Evolutionary conservation across 2,329 filamentous ascomycete genomes (phyloP).

Genomic region (Fusarium multiceps): DNA sequence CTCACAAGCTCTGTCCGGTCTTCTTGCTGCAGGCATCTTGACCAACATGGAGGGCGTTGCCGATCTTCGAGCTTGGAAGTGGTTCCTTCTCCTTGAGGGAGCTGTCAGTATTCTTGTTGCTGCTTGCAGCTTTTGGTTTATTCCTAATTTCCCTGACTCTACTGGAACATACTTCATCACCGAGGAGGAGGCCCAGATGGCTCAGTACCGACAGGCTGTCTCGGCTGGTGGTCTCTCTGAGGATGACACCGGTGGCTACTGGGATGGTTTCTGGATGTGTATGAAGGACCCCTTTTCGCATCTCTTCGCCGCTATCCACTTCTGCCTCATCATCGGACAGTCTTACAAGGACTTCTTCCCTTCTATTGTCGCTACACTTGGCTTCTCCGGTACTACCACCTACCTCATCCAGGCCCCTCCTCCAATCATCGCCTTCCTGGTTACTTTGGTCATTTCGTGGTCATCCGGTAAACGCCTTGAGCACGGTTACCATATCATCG

Average conservation of each 20-base stretch:
- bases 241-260: conserved; percentile 54
- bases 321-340: conserved; percentile 56
- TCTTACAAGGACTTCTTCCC: conserved; percentile 59
- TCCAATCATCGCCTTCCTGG: conserved; percentile 55
- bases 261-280: conserved; percentile 51
- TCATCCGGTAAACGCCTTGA: conserved; percentile 53
- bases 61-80: conserved; percentile 53
- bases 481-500: conserved; percentile 55
- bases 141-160: conserved; percentile 51
- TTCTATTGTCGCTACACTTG: conserved; percentile 50
- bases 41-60: conserved; percentile 56
- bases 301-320: conserved; percentile 54
- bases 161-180: conserved; percentile 51
- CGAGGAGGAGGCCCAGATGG: conserved; percentile 54
- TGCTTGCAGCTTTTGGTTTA: conserved; percentile 48
- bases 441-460: conserved; percentile 53
- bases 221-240: conserved; percentile 51
- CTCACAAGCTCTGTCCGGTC: conserved; percentile 57
- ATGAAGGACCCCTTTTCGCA: conserved; percentile 53
- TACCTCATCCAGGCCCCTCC: conserved; percentile 57
- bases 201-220: conserved; percentile 51
- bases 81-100: conserved; percentile 56
- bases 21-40: conserved; percentile 57
- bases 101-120: conserved; percentile 49
- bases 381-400: conserved; percentile 46